Conservation (phyloP, 208 protist species). For the Kentomonas sorsogonicus region DNA sequence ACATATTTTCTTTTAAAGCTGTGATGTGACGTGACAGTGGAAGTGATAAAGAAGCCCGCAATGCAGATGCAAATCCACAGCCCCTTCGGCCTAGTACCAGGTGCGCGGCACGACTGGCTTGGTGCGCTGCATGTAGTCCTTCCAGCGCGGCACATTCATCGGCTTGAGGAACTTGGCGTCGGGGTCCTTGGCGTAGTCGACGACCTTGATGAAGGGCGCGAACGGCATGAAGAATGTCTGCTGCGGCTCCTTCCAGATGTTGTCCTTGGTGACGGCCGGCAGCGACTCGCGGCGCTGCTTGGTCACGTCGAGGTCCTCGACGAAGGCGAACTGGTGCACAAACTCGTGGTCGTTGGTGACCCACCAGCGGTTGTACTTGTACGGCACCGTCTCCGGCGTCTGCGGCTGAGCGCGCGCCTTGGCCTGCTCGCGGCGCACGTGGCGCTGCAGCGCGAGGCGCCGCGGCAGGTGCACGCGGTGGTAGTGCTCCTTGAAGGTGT, state of each 20-base stretch:
- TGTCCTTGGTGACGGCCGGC: conserved; percentile 72
- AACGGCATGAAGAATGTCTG: conserved; percentile 87
- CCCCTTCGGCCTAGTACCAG: conserved; percentile 78
- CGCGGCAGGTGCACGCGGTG: conserved; percentile 83
- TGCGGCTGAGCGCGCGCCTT: conserved; percentile 16
- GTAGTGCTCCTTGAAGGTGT: conserved; percentile 89
- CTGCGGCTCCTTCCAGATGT: conserved; percentile 81
- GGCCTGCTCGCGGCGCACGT: conserved; percentile 46
- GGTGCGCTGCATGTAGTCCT: conserved; percentile 90
- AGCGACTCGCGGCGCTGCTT: conserved; percentile 49
- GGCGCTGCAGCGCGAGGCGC: conserved; percentile 67
- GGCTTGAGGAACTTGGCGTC: conserved; percentile 84
- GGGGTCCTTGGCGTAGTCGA: conserved; percentile 85
- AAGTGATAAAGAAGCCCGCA: too few species aligned
- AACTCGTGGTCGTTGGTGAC: conserved; percentile 88
- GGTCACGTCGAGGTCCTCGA: conserved; percentile 82
- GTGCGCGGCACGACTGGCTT: conserved; percentile 84
- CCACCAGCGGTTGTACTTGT: conserved; percentile 91
- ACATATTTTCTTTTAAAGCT: too few species aligned
- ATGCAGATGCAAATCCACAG: too few species aligned
- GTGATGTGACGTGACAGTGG: too few species aligned
- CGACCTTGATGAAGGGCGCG: conserved; percentile 76
- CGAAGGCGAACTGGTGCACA: conserved; percentile 81
- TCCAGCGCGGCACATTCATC: conserved; percentile 84
- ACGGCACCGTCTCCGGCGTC: conserved; percentile 31